These are phyloP conservation scores for Lavandula angustifolia DNA, from an alignment of 257 asterid species.

Conservation along the genomic window DNA sequence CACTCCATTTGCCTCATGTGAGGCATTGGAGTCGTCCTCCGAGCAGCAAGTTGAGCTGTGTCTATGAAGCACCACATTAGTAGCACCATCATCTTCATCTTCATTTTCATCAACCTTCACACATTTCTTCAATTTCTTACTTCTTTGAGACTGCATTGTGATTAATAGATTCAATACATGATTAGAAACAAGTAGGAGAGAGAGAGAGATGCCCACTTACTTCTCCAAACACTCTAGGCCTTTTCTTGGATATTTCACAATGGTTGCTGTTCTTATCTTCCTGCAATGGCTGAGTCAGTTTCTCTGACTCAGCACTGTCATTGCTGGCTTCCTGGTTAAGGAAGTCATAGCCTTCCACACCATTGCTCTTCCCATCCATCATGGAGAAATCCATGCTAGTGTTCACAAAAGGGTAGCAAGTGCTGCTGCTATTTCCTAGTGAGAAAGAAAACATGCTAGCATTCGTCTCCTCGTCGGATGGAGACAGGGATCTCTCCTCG, in stretches of 20 bases:
- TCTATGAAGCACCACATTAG: constrained; percentile 14
- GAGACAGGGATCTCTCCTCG: constrained; percentile 27
- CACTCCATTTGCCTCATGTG: constrained; percentile 33
- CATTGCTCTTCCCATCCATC: constrained; percentile 29
- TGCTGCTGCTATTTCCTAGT: constrained; percentile 25
- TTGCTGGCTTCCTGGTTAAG: constrained; percentile 46
- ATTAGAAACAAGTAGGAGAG: constrained; percentile 12
- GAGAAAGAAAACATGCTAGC: constrained; percentile 36
- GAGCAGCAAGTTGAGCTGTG: constrained; percentile 44
- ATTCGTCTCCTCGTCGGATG: constrained; percentile 32
- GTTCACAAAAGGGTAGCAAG: constrained; percentile 23
- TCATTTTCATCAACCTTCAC: constrained; percentile 35
- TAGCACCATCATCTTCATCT: constrained; percentile 13
- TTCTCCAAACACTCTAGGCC: constrained; percentile 41
- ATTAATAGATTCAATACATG: background rate
- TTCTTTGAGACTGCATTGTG: constrained; percentile 44
- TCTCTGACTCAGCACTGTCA: constrained; percentile 35
- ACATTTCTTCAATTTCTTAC: constrained; percentile 45
- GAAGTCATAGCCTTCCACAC: constrained; percentile 41
- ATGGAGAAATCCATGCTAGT: constrained; percentile 35
- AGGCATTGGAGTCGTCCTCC: constrained; percentile 43
- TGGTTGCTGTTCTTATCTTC: constrained; percentile 36
- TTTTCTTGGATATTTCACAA: constrained; percentile 46
- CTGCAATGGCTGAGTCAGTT: constrained; percentile 20
- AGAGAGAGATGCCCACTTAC: constrained; percentile 30